A percentile compares a stretch with the other conserved stretches of the same genome.
Conservation (phyloP, 108 stramenopile genomes). For the Fistulifera pelliculosa region DNA sequence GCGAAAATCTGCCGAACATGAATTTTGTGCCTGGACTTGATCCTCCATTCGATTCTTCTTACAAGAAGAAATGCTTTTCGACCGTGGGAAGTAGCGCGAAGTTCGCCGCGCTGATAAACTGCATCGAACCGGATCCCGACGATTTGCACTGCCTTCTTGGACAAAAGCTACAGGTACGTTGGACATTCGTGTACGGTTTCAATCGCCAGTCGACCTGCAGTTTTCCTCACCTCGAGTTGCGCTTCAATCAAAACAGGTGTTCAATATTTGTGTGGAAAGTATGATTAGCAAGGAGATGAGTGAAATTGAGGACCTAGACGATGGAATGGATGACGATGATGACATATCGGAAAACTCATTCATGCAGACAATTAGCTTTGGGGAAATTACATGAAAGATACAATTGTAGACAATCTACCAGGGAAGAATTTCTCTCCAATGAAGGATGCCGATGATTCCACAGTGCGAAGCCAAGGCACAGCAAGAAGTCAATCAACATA, state of each 20-base stretch:
- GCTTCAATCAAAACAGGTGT: slow-evolving; percentile 24
- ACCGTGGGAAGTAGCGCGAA: slow-evolving; percentile 28
- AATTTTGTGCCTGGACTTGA: slow-evolving; percentile 61
- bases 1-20: slow-evolving; percentile 71
- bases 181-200: too few species aligned
- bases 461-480: too few species aligned
- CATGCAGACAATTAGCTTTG: too few species aligned
- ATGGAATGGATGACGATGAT: slow-evolving; percentile 1
- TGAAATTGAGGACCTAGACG: background rate
- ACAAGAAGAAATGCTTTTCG: slow-evolving; percentile 21
- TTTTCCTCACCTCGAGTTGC: too few species aligned
- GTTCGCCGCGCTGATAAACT: slow-evolving; percentile 35
- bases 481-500: too few species aligned
- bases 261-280: slow-evolving; percentile 73
- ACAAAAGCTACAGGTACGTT: slow-evolving; percentile 64
- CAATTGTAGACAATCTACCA: too few species aligned
- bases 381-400: too few species aligned
- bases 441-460: too few species aligned
- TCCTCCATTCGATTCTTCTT: slow-evolving; percentile 15
- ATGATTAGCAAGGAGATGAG: slow-evolving; percentile 39
- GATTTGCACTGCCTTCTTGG: slow-evolving; percentile 67
- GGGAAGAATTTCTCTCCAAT: too few species aligned
- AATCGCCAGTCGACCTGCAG: too few species aligned
- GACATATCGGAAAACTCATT: background rate
- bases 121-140: slow-evolving; percentile 41